A percentile compares a stretch with the other conserved stretches of the same genome.
Evolutionary conservation across 495 filamentous ascomycete genomes (phyloP).

Genomic region (Darksidea phi): DNA sequence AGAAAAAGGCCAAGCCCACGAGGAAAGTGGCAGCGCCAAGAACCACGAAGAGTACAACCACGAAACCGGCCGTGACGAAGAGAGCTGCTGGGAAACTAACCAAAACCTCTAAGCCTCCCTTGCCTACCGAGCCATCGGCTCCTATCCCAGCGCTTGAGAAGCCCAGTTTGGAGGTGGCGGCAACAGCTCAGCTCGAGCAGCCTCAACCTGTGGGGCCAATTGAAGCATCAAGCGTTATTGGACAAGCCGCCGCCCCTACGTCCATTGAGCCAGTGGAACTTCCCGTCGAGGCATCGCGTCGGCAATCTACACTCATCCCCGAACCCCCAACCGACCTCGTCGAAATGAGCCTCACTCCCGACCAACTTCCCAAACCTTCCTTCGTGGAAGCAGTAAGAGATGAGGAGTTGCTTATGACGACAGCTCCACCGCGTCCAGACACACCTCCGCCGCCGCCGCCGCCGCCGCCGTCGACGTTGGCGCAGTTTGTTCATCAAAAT

Average conservation of each 20-base stretch:
- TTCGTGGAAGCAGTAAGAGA: conserved; percentile 11
- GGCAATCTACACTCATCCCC: conserved; percentile 2
- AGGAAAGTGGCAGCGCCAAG: conserved; percentile 31
- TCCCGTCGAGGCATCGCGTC: neutral
- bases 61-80: conserved; percentile 24
- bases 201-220: conserved; percentile 27
- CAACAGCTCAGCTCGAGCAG: conserved; percentile 17
- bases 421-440: conserved; percentile 30
- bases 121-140: conserved; percentile 1
- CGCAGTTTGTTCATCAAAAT: conserved; percentile 21
- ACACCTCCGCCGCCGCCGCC: conserved; percentile 34
- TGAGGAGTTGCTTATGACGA: conserved; percentile 17
- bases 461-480: conserved; percentile 24
- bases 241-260: neutral
- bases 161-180: conserved; percentile 10
- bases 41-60: conserved; percentile 30
- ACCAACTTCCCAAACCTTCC: conserved; percentile 29
- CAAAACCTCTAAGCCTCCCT: conserved; percentile 11
- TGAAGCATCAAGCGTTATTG: neutral
- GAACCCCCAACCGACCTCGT: conserved; percentile 20
- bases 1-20: conserved; percentile 31
- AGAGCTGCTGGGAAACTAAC: conserved; percentile 9
- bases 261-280: neutral
- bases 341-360: conserved; percentile 26
- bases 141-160: conserved; percentile 2